These are phyloP conservation scores for Naganishia albida DNA, from an alignment of 1,284 basidiomycete genomes.

Conservation along the genomic window DNA sequence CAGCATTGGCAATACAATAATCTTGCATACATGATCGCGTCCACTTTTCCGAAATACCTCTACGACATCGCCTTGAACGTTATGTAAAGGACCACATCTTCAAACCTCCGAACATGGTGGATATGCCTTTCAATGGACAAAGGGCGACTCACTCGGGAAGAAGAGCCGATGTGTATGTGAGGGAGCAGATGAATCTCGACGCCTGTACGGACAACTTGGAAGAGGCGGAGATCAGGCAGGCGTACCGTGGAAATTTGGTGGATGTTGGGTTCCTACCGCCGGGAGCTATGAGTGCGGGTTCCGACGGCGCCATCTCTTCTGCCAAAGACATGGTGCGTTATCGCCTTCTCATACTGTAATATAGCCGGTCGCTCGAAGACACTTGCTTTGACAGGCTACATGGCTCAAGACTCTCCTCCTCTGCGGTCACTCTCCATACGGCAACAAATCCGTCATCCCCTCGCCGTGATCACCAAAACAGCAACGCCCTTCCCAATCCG, in stretches of 20 bases:
- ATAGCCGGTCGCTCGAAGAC: not conserved
- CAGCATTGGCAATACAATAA: slow-evolving; percentile 46
- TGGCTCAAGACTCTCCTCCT: slow-evolving; percentile 43
- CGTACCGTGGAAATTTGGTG: slow-evolving; percentile 34
- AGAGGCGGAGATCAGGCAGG: slow-evolving; percentile 11
- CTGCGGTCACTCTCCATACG: slow-evolving; percentile 13
- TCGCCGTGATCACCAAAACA: slow-evolving; percentile 32
- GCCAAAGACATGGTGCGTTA: slow-evolving; percentile 40
- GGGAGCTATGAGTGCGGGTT: slow-evolving; percentile 35
- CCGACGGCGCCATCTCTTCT: slow-evolving; percentile 40
- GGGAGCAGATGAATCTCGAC: slow-evolving; percentile 20
- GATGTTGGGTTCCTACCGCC: slow-evolving; percentile 35
- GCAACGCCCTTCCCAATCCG: slow-evolving; percentile 27
- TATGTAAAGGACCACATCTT: slow-evolving; percentile 43
- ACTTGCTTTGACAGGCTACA: slow-evolving; percentile 16
- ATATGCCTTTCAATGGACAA: slow-evolving; percentile 37
- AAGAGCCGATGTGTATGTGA: slow-evolving; percentile 34
- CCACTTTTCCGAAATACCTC: slow-evolving; percentile 38
- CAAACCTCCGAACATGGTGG: slow-evolving; percentile 41
- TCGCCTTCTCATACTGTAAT: not conserved
- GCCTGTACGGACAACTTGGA: slow-evolving; percentile 27
- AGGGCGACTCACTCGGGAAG: slow-evolving; percentile 31
- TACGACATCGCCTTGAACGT: slow-evolving; percentile 36
- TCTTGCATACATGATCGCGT: slow-evolving; percentile 37
- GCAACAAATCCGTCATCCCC: slow-evolving; percentile 37